Evolutionary conservation across 2,329 filamentous ascomycete species (phyloP), one percentile per base, ranked within the genome.

Genomic region (Apiospora kogelbergensis): DNA sequence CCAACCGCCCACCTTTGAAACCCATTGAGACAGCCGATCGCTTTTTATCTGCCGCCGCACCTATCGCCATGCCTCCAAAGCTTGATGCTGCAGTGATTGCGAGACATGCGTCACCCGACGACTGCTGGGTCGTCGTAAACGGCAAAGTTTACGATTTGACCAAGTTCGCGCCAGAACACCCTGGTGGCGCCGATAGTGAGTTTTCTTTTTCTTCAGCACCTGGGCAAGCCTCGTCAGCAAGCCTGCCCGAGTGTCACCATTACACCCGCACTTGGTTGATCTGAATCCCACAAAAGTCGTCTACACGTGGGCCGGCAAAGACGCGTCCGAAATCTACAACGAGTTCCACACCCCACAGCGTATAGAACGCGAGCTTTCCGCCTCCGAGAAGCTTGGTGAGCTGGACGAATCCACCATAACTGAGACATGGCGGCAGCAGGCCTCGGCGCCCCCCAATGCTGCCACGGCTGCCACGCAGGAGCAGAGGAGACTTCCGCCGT

Each of bases 291-390:
- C 13, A 10, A 42, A 30, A 66, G 65, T 66, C 45, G 37, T 66
- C 44, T 53, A 66, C 30, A 41, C 81, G 78, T 82, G 86, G 74
- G 86, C 86, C 41, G 87, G 86, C 60, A 81, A 80, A 33, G 86
- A 89, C 77, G 86, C 85, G 4, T 86, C 84, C 60, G 81, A 79
- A 67, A 83, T 81, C 68, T 91, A 86, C 79, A 83, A 82, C 33
- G 80, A 83, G 72, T 81, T 86, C 41, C 86, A 89, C 76, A 78
- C 83, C 1, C 79, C 81, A 30, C 81, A 77, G n/a, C 74, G 84
- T 10, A 78, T 84, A 67, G 71, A 76, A 41, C 74, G 74, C n/a
- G 78, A 81, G 41, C 77, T 88, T 67, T 78, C 83, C 63, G 73
- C 81, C 37, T 80, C 84, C 7, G 84, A 85, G 68, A 78, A 82